A percentile compares a stretch with the other conserved stretches of the same genome.
These are phyloP conservation scores for Asterophora lycoperdoides DNA, from an alignment of 768 basidiomycete genomes.

Conservation along the genomic window DNA sequence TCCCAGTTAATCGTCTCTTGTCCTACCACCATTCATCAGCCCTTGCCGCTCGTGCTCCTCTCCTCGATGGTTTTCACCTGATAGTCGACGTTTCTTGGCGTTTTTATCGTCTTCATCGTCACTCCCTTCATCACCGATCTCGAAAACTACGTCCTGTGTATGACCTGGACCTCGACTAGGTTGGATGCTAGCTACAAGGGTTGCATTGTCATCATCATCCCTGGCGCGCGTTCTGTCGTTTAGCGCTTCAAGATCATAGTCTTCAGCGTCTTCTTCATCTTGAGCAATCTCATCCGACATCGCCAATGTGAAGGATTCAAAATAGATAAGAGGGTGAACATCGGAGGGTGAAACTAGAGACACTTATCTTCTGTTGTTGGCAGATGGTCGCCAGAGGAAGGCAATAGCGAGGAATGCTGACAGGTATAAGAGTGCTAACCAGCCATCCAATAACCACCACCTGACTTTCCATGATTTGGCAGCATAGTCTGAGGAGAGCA, in stretches of 20 bases:
- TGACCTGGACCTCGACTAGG: constrained; percentile 39
- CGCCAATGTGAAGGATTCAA: constrained; percentile 62
- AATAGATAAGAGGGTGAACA: constrained; percentile 21
- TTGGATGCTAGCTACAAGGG: constrained; percentile 60
- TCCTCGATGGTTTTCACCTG: constrained; percentile 43
- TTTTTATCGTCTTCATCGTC: constrained; percentile 58
- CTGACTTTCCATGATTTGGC: constrained; percentile 85
- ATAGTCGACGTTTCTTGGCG: constrained; percentile 50
- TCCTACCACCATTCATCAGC: constrained; percentile 45
- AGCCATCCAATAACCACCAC: constrained; percentile 98
- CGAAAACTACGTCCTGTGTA: constrained; percentile 79
- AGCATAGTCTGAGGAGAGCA: constrained; percentile 65
- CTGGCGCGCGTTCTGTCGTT: constrained; percentile 47
- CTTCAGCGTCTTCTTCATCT: constrained; percentile 90
- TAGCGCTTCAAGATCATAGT: constrained; percentile 82
- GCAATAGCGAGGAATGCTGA: constrained; percentile 75
- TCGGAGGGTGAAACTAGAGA: constrained; percentile 6
- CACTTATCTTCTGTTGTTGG: constrained; percentile 80
- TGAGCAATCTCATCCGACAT: constrained; percentile 98
- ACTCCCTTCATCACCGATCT: constrained; percentile 80
- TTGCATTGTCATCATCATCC: constrained; percentile 67
- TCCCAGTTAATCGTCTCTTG: constrained; percentile 29
- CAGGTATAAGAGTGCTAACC: constrained; percentile 86
- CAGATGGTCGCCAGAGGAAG: constrained; percentile 92
- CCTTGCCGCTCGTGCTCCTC: constrained; percentile 61